Evolutionary conservation across 2,329 filamentous ascomycete genomes (phyloP).

Genomic region (Mycosphaerella sp.): DNA sequence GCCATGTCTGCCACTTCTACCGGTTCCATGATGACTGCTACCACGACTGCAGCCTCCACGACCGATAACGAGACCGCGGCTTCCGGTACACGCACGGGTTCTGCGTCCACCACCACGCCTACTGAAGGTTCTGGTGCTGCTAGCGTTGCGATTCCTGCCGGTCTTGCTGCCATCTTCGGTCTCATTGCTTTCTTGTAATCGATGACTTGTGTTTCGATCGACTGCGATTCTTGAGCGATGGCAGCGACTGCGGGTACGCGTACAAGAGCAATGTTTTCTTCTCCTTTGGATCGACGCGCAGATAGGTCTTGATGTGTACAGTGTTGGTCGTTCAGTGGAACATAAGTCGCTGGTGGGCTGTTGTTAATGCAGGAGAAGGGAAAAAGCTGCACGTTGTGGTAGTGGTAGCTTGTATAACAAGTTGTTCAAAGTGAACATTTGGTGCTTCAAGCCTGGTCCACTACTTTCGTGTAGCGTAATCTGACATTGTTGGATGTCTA

Average conservation of each 20-base stretch:
- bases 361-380: no score
- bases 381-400: no score
- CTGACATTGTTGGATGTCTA: no score
- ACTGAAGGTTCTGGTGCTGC: slow-evolving; percentile 11
- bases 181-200: slow-evolving; percentile 11
- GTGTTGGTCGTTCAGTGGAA: no score
- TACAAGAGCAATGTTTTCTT: neutral
- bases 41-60: slow-evolving; percentile 5
- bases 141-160: slow-evolving; percentile 13
- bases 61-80: slow-evolving; percentile 2
- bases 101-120: slow-evolving; percentile 1
- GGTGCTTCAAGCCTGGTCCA: no score
- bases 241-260: neutral
- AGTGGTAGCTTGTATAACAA: no score
- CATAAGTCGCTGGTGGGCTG: no score
- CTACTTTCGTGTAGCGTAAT: no score
- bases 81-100: slow-evolving; percentile 8
- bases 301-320: neutral
- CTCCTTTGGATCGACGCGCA: no score
- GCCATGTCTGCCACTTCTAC: slow-evolving; percentile 36
- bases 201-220: neutral
- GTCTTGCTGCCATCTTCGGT: slow-evolving; percentile 17
- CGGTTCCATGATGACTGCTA: slow-evolving; percentile 4
- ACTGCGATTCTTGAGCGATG: neutral
- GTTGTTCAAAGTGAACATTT: no score